phyloP scores from a whole-genome alignment of 768 basidiomycete species.

The Russula foetens region DNA sequence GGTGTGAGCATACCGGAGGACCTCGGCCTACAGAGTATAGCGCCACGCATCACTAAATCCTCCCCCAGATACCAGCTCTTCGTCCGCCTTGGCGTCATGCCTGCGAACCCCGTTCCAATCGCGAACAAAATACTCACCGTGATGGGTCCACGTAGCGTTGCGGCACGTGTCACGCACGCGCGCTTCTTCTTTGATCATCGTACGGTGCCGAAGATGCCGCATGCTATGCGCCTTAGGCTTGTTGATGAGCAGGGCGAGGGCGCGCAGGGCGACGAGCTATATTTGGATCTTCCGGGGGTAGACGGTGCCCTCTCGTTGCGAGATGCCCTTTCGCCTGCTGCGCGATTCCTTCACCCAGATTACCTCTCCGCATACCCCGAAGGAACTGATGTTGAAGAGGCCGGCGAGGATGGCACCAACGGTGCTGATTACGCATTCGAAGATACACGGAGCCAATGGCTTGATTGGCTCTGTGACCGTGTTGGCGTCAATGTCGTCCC shows the following conservation, averaged over 20 bases:
- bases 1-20: conserved; percentile 7
- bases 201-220: background rate
- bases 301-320: background rate
- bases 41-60: background rate
- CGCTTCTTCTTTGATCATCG: conserved; percentile 19
- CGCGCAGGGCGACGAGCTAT: conserved; percentile 5
- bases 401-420: background rate
- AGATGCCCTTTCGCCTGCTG: conserved; percentile 5
- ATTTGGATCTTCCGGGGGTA: conserved; percentile 5
- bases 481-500: conserved; percentile 16
- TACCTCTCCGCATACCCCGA: conserved; percentile 11
- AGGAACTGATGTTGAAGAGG: background rate
- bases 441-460: conserved; percentile 12
- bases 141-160: background rate
- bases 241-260: background rate
- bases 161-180: conserved; percentile 1
- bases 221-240: conserved; percentile 4
- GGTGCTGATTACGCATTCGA: background rate
- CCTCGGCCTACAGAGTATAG: conserved; percentile 15
- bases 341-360: conserved; percentile 10
- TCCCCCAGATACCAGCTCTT: conserved; percentile 13
- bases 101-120: conserved; percentile 2
- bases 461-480: conserved; percentile 13
- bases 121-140: conserved; percentile 8
- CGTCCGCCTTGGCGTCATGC: conserved; percentile 5